A percentile compares a stretch with the other conserved stretches of the same genome.
phyloP scores from a whole-genome alignment of 768 basidiomycete species.

The Leucosporidium creatinivorum region DNA sequence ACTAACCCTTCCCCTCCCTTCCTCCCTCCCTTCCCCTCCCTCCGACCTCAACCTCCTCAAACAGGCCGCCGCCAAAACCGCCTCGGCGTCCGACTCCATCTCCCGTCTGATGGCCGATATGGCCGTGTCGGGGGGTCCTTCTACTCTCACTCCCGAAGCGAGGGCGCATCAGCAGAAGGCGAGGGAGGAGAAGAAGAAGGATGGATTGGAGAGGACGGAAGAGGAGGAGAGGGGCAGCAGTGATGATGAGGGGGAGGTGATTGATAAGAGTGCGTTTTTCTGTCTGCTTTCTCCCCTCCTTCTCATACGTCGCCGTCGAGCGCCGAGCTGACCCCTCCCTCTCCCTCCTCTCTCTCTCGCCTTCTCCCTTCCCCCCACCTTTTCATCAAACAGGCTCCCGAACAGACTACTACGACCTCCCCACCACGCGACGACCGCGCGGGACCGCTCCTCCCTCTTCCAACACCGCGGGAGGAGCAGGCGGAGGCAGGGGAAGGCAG shows the following conservation, averaged over 20 bases:
- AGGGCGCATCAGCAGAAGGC: no score
- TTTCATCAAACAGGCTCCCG: slow-evolving; percentile 5
- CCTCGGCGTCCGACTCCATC: slow-evolving; percentile 67
- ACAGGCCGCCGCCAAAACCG: slow-evolving; percentile 44
- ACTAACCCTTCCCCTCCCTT: no score
- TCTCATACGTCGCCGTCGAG: no score
- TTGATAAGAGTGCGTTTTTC: slow-evolving; percentile 23
- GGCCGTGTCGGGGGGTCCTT: slow-evolving; percentile 43
- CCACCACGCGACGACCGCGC: slow-evolving; percentile 7
- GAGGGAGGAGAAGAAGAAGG: slow-evolving; percentile 7
- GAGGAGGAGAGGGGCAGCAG: slow-evolving; percentile 24
- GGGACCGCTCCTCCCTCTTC: background rate
- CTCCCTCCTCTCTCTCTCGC: no score
- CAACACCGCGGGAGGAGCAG: background rate
- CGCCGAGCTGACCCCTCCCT: background rate
- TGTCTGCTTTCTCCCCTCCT: no score
- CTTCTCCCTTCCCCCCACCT: no score
- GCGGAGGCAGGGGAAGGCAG: background rate
- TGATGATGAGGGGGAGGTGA: slow-evolving; percentile 29
- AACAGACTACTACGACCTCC: slow-evolving; percentile 29
- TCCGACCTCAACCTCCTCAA: background rate
- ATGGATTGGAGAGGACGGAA: slow-evolving; percentile 16
- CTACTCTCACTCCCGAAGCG: background rate
- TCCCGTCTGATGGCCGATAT: slow-evolving; percentile 71
- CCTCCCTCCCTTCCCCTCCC: background rate